Evolutionary conservation across 805 yeast species (phyloP), one percentile per base, ranked within the genome.

Genomic region (Candida nitratophila): DNA sequence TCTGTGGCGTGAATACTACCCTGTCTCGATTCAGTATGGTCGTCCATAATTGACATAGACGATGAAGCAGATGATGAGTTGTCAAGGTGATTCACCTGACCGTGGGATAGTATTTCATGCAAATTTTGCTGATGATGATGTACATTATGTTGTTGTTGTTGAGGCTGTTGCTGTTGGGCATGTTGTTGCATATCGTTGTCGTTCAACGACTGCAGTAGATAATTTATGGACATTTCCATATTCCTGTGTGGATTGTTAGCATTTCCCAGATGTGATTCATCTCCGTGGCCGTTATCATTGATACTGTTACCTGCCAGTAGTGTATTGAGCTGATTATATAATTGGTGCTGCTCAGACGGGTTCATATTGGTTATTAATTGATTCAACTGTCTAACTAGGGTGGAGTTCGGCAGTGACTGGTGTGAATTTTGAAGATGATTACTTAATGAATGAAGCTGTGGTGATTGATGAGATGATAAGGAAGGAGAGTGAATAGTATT

Each of bases 161-260:
- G 42, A n/a, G 40, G 48, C 14, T 40, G 48, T 27, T 44, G 46
- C 17, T 41, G 40, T 22, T 47, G 44, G 9, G 29, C 39, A n/a
- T 42, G 36, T 16, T 45, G 48, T 24, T 35, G 41, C 24, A 36
- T n/a, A 20, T 29, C 32, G 14, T 29, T 9, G 14, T 36, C 26
- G 6, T 8, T 17, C 24, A 34, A 20, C 11, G 37, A 19, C 6
- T 34, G 24, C 11, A 34, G 24, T 34, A 34, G 8, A 17, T 17
- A 34, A 34, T 34, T 20, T 19, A 34, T 34, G 8, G 52, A 71
- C 70, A 32, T 58, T 60, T 39, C 64, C 52, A 52, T 69, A 69
- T 29, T 11, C 14, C 32, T 29, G 8, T 29, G 32, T 10, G n/a
- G 15, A 29, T 11, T 10, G 14, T 29, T 24, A 24, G 6, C 27